Evolutionary conservation across 2,329 filamentous ascomycete species (phyloP).

Genomic region (Pseudogymnoascus sp.): DNA sequence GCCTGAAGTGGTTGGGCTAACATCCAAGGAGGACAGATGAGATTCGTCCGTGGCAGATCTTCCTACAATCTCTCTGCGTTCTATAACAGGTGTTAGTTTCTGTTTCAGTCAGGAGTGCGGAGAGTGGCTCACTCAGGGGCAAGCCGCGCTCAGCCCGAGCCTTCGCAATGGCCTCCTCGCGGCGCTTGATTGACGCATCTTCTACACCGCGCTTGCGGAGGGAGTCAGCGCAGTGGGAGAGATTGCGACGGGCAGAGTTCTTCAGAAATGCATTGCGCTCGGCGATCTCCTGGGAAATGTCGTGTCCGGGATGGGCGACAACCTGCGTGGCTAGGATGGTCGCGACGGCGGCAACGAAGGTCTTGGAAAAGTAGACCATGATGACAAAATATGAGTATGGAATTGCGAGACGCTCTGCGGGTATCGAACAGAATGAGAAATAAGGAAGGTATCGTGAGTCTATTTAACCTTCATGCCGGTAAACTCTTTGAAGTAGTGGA

Average conservation of each 20-base stretch:
- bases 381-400: neutral
- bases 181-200: neutral
- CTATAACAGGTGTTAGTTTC: neutral
- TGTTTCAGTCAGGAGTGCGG: neutral
- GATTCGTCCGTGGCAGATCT: neutral
- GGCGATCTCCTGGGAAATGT: conserved; percentile 24
- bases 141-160: neutral
- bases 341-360: neutral
- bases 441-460: neutral
- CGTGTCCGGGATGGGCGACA: conserved; percentile 29
- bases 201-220: conserved; percentile 27
- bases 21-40: neutral
- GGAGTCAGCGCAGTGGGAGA: conserved; percentile 28
- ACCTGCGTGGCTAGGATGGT: neutral
- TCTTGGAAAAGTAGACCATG: neutral
- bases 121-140: neutral
- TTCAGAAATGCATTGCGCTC: conserved; percentile 17
- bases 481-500: neutral
- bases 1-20: neutral
- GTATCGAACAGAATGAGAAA: neutral
- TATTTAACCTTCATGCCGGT: neutral
- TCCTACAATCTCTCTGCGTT: neutral
- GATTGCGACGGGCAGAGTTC: conserved; percentile 11
- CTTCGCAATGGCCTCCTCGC: neutral
- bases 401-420: neutral